These are phyloP conservation scores for Powellomyces hirtus DNA, from an alignment of 192 early-diverging fungal species.

Conservation along the genomic window DNA sequence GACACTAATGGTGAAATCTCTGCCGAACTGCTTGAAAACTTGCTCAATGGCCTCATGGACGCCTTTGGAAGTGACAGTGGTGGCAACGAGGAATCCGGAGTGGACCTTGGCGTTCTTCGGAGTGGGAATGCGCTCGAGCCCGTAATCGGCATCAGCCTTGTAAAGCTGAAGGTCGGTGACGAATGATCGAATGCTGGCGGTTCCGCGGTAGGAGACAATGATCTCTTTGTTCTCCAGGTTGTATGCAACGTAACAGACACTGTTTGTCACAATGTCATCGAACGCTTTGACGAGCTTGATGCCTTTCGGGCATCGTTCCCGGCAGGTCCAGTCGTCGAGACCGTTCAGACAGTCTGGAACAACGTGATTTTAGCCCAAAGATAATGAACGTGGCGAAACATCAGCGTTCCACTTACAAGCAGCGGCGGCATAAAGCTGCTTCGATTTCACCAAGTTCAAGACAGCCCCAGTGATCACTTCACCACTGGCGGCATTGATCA, in stretches of 20 bases:
- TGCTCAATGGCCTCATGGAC: constrained; percentile 4
- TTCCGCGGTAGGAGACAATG: constrained; percentile 35
- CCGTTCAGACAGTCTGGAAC: constrained; percentile 21
- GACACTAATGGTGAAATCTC: constrained; percentile 21
- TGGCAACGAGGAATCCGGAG: constrained; percentile 24
- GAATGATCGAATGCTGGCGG: constrained; percentile 7
- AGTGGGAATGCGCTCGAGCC: not conserved
- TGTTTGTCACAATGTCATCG: constrained; percentile 5
- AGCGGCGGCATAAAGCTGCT: constrained; percentile 18
- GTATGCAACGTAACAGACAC: constrained; percentile 30
- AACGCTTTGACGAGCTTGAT: constrained; percentile 8
- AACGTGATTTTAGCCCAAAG: too few species aligned
- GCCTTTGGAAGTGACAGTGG: not conserved
- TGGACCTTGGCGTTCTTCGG: constrained; percentile 26
- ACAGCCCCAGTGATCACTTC: not conserved
- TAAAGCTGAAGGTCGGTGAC: constrained; percentile 26
- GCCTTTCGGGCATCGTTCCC: constrained; percentile 14
- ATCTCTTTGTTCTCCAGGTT: constrained; percentile 23
- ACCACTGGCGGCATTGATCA: too few species aligned
- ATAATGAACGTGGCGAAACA: not conserved
- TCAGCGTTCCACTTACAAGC: not conserved
- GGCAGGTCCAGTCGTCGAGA: constrained; percentile 16
- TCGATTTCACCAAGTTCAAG: not conserved
- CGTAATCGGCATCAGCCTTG: constrained; percentile 15
- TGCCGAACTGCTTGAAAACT: not conserved